A percentile compares a stretch with the other conserved stretches of the same genome.
phyloP scores from a whole-genome alignment of 1,284 basidiomycete genomes.

The Wolfiporia cocos region DNA sequence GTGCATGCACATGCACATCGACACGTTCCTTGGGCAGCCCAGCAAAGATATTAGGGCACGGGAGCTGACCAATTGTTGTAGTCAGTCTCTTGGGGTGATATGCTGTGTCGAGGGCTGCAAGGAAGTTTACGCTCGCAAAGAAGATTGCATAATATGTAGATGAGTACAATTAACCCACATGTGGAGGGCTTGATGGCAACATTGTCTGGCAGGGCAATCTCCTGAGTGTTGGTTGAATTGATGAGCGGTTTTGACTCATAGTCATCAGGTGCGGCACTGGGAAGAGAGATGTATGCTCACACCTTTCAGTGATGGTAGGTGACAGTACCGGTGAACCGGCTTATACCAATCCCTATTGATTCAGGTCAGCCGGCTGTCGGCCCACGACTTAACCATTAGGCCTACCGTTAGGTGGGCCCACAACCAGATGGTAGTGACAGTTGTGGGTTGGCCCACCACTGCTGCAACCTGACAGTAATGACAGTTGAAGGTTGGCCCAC shows the following conservation, averaged over 20 bases:
- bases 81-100: neutral
- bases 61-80: neutral
- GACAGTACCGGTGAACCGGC: neutral
- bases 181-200: too few species aligned
- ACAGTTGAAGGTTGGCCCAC: too few species aligned
- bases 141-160: neutral
- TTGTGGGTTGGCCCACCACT: neutral
- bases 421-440: neutral
- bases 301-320: neutral
- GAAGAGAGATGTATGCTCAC: neutral
- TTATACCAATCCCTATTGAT: neutral
- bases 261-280: neutral
- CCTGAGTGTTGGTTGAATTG: neutral
- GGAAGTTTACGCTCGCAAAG: neutral
- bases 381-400: neutral
- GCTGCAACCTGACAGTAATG: too few species aligned
- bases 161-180: neutral
- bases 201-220: neutral
- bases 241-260: conserved; percentile 1
- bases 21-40: neutral
- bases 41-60: conserved; percentile 1
- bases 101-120: neutral
- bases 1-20: neutral
- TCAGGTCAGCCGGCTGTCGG: neutral
- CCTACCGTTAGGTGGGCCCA: neutral